Evolutionary conservation across 352 stramenopile species (phyloP).

Genomic region (Lagenidium giganteum): DNA sequence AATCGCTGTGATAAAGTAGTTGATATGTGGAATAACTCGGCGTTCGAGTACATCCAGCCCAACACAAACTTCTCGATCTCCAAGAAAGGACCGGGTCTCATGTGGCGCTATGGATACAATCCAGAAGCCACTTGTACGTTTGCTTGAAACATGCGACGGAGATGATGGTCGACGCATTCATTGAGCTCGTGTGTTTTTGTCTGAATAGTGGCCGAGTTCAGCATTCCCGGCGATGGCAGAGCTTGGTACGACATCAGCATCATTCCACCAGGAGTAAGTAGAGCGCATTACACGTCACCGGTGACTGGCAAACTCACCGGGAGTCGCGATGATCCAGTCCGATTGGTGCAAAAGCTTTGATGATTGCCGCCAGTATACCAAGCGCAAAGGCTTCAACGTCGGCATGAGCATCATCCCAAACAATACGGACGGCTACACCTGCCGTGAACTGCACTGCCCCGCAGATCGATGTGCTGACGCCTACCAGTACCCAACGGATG

Average conservation of each 20-base stretch:
- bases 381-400: constrained; percentile 36
- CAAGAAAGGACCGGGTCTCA: too few relatives aligned
- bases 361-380: constrained; percentile 13
- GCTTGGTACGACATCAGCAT: constrained; percentile 31
- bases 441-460: constrained; percentile 25
- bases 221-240: constrained; percentile 8
- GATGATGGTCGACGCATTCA: too few relatives aligned
- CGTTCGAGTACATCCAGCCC: too few relatives aligned
- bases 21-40: too few relatives aligned
- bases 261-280: constrained; percentile 21
- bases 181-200: neutral
- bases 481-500: constrained; percentile 24
- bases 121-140: constrained; percentile 26
- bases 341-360: constrained; percentile 21
- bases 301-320: neutral
- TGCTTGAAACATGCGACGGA: too few relatives aligned
- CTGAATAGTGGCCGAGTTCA: constrained; percentile 18
- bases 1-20: too few relatives aligned
- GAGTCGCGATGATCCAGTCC: constrained; percentile 6
- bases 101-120: constrained; percentile 26
- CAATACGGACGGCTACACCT: constrained; percentile 21
- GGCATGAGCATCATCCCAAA: constrained; percentile 23
- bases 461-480: constrained; percentile 17
- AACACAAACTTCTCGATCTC: too few relatives aligned
- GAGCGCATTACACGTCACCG: too few relatives aligned